phyloP scores from a whole-genome alignment of 192 early-diverging fungal genomes.

The Mortierella antarctica region DNA sequence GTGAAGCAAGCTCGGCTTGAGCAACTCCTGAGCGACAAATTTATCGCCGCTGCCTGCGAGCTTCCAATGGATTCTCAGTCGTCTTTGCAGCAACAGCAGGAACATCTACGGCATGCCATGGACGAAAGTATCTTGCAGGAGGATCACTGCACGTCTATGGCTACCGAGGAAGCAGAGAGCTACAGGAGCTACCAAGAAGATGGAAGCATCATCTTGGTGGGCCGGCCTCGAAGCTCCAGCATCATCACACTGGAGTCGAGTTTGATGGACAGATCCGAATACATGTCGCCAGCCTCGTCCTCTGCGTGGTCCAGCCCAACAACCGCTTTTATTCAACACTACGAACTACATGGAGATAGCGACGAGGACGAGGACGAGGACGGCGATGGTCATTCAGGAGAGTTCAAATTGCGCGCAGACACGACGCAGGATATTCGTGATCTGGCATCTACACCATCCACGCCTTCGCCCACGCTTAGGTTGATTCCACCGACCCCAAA shows the following conservation, averaged over 20 bases:
- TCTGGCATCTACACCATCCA: constrained; percentile 21
- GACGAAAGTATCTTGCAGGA: background rate
- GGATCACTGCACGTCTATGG: background rate
- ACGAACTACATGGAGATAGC: background rate
- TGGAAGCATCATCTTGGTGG: constrained; percentile 25
- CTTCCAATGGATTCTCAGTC: background rate
- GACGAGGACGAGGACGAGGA: background rate
- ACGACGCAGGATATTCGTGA: too few species aligned
- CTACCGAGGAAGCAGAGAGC: constrained; percentile 1
- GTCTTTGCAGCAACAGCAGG: background rate
- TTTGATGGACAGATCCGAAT: constrained; percentile 27
- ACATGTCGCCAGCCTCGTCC: constrained; percentile 16
- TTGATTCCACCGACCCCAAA: constrained; percentile 51
- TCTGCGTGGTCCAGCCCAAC: constrained; percentile 19
- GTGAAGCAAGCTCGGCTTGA: constrained; percentile 35
- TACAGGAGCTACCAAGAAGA: constrained; percentile 26
- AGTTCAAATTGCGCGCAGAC: background rate
- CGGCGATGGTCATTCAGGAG: background rate
- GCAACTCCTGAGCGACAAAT: constrained; percentile 27
- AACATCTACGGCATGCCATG: background rate
- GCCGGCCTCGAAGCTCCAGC: constrained; percentile 16
- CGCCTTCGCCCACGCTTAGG: constrained; percentile 39
- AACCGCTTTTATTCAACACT: constrained; percentile 3
- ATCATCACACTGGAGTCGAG: constrained; percentile 41
- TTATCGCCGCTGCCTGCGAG: constrained; percentile 12